A percentile compares a stretch with the other conserved stretches of the same genome.
Evolutionary conservation across 2,329 filamentous ascomycete genomes (phyloP).

Genomic region (Phoma sp.): DNA sequence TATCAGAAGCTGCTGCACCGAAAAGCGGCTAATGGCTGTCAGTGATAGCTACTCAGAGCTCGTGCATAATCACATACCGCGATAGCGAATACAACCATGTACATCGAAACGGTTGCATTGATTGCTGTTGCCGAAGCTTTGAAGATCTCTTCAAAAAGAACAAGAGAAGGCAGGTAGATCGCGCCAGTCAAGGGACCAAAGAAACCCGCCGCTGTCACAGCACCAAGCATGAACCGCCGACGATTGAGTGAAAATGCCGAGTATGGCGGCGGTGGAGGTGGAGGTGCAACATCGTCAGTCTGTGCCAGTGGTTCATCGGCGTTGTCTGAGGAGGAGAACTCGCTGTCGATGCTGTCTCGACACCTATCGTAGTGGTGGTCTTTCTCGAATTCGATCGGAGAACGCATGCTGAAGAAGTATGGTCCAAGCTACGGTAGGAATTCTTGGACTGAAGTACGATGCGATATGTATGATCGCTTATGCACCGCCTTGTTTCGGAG

Average conservation of each 20-base stretch:
- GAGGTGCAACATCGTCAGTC: conserved; percentile 5
- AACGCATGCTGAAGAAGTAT: conserved; percentile 26
- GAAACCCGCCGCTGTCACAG: conserved; percentile 54
- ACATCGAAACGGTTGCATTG: conserved; percentile 56
- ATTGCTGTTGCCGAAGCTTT: conserved; percentile 46
- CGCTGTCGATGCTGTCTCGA: conserved; percentile 33
- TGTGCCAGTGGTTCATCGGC: conserved; percentile 19
- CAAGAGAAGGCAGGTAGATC: conserved; percentile 55
- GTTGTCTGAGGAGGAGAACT: conserved; percentile 25
- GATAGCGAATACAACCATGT: conserved; percentile 55
- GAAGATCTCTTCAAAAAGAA: conserved; percentile 49
- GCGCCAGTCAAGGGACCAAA: conserved; percentile 55
- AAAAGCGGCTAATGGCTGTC: conserved; percentile 46
- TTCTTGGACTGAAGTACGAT: conserved; percentile 23
- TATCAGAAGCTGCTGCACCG: conserved; percentile 52
- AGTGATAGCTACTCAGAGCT: conserved; percentile 1
- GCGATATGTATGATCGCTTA: conserved; percentile 20
- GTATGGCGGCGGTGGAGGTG: conserved; percentile 37
- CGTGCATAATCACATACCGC: conserved; percentile 25
- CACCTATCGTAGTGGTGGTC: conserved; percentile 29
- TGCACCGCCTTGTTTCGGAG: conserved; percentile 27
- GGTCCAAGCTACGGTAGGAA: conserved; percentile 5
- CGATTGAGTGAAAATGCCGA: conserved; percentile 49
- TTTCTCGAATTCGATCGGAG: conserved; percentile 36
- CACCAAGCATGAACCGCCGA: conserved; percentile 48